Base-by-base conservation (phyloP, 2,329 filamentous ascomycete species). In the Colletotrichum magnum region DNA sequence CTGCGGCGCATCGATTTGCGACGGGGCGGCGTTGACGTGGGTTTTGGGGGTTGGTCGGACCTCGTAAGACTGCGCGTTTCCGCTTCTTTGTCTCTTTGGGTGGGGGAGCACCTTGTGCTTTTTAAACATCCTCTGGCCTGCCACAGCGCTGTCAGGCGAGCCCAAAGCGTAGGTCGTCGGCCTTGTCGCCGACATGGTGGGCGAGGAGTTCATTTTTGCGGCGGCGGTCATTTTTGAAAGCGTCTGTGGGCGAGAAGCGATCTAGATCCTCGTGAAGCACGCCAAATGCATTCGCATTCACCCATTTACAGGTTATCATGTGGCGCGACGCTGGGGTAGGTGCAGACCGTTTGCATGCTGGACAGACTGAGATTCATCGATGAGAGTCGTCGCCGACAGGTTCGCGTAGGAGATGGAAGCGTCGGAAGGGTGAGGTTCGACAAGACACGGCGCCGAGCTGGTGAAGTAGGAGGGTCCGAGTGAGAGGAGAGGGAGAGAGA, bases 21-120 rank as follows among this genome's bases (percentile, higher is more conserved):
- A 71, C 58, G 70, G 21, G 6, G 61, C 39, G 16, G 64, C 66
- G 12, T 75, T 72, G 62, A 70, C 69, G 58, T 72, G 68, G 47
- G 65, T 73, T 50, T 64, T 51, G 41, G 70, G 72, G 13, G 64
- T 52, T 13, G 74, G 69, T 15, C 71, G 73, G 24, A 32, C 39
- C 36, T 69, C 24, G 26, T 58, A 48, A n/a, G 70, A 72, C 41
- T 60, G 7, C 18, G 72, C 68, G 16, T 28, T 64, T 15, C 45
- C 56, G 36, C 56, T 58, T 12, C 36, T 61, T 21, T 72, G 73
- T 58, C 71, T 78, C n/a, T 69, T 67, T 16, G 77, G 77, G 51
- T 76, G 77, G 24, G 84, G 83, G 26, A 86, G 74, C 57, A 78
- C 72, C 75, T 85, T 85, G 76, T 85, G 84, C 72, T 79, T 85